Base-by-base conservation (phyloP, 768 basidiomycete species). In the Lactarius indigo region DNA sequence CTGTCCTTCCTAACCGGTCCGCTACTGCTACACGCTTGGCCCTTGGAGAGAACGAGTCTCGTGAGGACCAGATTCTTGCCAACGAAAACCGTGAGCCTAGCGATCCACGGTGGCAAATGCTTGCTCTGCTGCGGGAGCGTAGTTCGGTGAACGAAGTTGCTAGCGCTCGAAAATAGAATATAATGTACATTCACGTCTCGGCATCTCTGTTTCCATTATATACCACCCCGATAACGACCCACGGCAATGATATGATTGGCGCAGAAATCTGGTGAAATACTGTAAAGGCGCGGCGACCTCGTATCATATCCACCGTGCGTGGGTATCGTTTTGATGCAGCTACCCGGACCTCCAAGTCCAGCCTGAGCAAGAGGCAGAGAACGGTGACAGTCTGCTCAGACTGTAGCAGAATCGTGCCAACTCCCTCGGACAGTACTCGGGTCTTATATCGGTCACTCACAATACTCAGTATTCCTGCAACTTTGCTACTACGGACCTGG, bases 1-100 rank as follows among this genome's bases (percentile, higher is more conserved):
- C 90, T 20, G 85, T 88, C 42, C 79, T 93, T n/a, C 91, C 91
- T 13, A 89, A 91, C 72, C 84, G 84, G 64, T 90, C 88, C 37
- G 91, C 91, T 13, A 85, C 89, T 23, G 91, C 90, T 17, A 85
- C 87, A 84, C 85, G 85, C 18, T 79, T 92, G 23, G 83, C 87
- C 10, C 73, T 83, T 55, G 84, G 85, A 17, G 84, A 84, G 31
- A 82, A 82, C 35, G 83, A 85, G 33, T 73, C 83, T 69, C 83
- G 84, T 47, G 84, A 86, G 31, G 83, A 81, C 28, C 81, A 83
- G 57, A 81, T 87, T 18, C 76, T 89, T 52, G 86, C 86, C 73
- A 84, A 88, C 69, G 79, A 85, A 44, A 70, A 73, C 28, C 69
- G 74, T 26, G 87, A 90, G 68, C 84, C 86, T 20, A 78, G 83